phyloP scores from a whole-genome alignment of 2,329 filamentous ascomycete species.

The Penicillium sclerotiorum region DNA sequence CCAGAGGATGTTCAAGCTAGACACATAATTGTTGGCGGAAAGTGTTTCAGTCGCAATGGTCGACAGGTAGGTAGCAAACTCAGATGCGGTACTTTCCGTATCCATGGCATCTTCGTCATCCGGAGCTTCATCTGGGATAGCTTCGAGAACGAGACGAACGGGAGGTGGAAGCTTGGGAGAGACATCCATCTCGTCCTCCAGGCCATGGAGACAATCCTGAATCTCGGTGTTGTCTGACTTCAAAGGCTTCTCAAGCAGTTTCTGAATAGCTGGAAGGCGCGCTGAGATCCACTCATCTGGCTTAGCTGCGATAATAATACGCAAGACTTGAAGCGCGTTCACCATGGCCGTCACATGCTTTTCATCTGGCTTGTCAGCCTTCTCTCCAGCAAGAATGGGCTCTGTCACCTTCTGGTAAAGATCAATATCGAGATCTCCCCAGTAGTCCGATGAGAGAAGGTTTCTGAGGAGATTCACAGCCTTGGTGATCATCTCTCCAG shows the following conservation, averaged over 20 bases:
- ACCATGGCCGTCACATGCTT: constrained; percentile 86
- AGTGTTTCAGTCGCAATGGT: constrained; percentile 86
- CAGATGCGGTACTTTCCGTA: constrained; percentile 73
- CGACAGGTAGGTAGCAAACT: constrained; percentile 83
- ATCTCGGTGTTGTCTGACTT: constrained; percentile 88
- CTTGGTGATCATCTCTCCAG: constrained; percentile 81
- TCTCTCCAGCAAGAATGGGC: constrained; percentile 79
- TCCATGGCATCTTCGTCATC: constrained; percentile 85
- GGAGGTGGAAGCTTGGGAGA: constrained; percentile 72
- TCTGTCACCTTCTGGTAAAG: constrained; percentile 90
- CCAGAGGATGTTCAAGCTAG: constrained; percentile 92
- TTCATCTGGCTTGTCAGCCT: constrained; percentile 78
- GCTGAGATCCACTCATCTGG: constrained; percentile 86
- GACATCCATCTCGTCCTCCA: constrained; percentile 70
- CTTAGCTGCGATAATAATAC: constrained; percentile 85
- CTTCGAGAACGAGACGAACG: constrained; percentile 80
- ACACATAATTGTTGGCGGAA: constrained; percentile 76
- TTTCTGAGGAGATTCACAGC: constrained; percentile 80
- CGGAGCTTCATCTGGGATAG: constrained; percentile 76
- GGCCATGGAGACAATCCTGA: constrained; percentile 84
- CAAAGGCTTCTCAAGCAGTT: constrained; percentile 84
- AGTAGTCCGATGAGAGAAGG: constrained; percentile 81
- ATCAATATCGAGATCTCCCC: constrained; percentile 90
- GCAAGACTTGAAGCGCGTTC: constrained; percentile 90
- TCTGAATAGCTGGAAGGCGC: constrained; percentile 77